Evolutionary conservation across 768 basidiomycete species (phyloP).

Genomic region (Dioszegia crocea): DNA sequence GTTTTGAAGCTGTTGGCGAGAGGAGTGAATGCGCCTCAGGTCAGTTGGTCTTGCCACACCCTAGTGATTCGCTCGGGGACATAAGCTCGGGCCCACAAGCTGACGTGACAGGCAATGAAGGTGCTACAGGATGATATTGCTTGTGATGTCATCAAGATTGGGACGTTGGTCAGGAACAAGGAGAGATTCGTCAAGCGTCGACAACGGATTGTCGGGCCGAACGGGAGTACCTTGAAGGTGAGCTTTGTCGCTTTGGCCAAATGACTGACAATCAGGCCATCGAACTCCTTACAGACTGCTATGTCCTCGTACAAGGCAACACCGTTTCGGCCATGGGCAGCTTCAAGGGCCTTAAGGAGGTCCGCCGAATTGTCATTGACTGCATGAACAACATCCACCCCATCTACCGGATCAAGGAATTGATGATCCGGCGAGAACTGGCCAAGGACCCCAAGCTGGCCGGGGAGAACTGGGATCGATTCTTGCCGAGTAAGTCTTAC

Average conservation of each 20-base stretch:
- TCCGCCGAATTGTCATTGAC: slow-evolving; percentile 89
- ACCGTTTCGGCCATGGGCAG: slow-evolving; percentile 98
- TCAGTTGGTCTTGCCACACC: neutral
- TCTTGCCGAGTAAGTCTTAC: slow-evolving; percentile 63
- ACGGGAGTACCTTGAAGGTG: slow-evolving; percentile 95
- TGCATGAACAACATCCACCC: slow-evolving; percentile 99
- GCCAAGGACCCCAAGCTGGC: slow-evolving; percentile 97
- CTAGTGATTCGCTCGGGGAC: no score
- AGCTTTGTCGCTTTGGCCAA: slow-evolving; percentile 24
- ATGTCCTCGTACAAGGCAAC: slow-evolving; percentile 95
- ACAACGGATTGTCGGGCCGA: slow-evolving; percentile 94
- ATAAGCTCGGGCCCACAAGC: no score
- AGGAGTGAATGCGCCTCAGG: slow-evolving; percentile 65
- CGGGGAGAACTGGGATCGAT: slow-evolving; percentile 91
- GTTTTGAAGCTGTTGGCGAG: slow-evolving; percentile 91
- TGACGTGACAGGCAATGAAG: slow-evolving; percentile 60
- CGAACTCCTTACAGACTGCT: slow-evolving; percentile 91
- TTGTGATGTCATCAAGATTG: slow-evolving; percentile 98
- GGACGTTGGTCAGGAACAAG: slow-evolving; percentile 87
- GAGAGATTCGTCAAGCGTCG: slow-evolving; percentile 93
- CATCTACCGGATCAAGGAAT: slow-evolving; percentile 99
- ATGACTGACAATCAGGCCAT: slow-evolving; percentile 65
- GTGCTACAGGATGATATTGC: slow-evolving; percentile 83
- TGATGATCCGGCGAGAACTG: slow-evolving; percentile 96
- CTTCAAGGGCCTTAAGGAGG: slow-evolving; percentile 91